Evolutionary conservation across 2,329 filamentous ascomycete species (phyloP), one percentile per base, ranked within the genome.

Genomic region (Simplicillium sp.): DNA sequence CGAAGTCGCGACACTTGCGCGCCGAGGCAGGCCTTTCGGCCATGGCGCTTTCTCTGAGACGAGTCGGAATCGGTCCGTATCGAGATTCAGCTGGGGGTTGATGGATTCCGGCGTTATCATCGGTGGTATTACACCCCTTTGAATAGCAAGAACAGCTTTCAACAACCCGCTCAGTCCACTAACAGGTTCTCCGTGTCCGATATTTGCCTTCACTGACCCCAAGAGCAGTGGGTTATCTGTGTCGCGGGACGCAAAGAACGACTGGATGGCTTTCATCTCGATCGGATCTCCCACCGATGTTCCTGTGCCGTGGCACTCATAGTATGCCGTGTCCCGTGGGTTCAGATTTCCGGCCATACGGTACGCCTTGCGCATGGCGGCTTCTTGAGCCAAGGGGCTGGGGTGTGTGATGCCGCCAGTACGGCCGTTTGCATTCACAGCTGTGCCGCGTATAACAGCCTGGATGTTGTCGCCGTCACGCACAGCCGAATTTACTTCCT

Each of bases 321-420:
- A 12, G 29, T 37, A 29, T 17, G 29, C 16, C 0, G 48, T 51
- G 5, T 50, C 43, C 13, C 37, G 29, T 8, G 33, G 42, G 14
- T 35, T 4, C 9, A 53, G 39, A n/a, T n/a, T n/a, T 2, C 46
- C 52, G 1, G 52, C 48, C 14, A 34, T 13, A 2, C 32, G 25
- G 44, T 68, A 68, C 3, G 57, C 55, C 3, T 47, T 44, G 29
- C 53, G 45, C 13, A 66, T 66, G 8, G 65, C 41, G 0, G 44
- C 48, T 11, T 51, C 57, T 39, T 67, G 64, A 3, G 55, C 55
- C 1, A 37, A 42, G 0, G 25, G 29, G 28, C 44, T 66, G 0
- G 68, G 67, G 35, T 61, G 50, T 0, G 62, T 65, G 28, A 70
- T 56, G 8, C 61, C 61, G 1, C 60, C 61, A 2, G 51, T 47